Base-by-base conservation (phyloP, 768 basidiomycete species). In the Guyanaporus albipodus region DNA sequence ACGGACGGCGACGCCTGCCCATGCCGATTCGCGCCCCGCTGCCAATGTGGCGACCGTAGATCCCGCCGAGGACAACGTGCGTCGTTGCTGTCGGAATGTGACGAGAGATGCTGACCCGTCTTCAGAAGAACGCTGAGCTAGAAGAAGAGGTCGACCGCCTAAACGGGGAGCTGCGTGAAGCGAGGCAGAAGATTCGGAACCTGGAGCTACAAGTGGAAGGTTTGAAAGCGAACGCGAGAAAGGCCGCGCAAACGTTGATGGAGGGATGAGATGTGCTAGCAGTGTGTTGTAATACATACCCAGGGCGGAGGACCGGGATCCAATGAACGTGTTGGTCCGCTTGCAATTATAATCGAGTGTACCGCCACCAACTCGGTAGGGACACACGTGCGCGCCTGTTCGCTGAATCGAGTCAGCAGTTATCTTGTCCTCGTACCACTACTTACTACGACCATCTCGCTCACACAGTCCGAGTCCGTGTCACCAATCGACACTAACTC, bases 141-240 rank as follows among this genome's bases (percentile, higher is more conserved):
- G 61, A 67, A 49, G 68, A 72, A 21, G 87, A 92, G 60, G 90
- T 88, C 53, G 71, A 72, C 1, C 74, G 72, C 3, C 73, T 93
- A 44, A 75, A 64, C 11, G 63, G 65, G 2, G 87, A 91, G 57
- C 75, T 94, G 36, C 77, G 89, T 23, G 90, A 91, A 21, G 85
- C 88, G 27, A 75, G 85, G 31, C 82, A 83, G 66, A 80, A 86
- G 70, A 91, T 94, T 43, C 74, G 92, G 48, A 84, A 84, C 56
- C 67, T 94, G 40, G 91, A 93, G 69, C 62, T 92, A 48, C 86
- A 90, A 68, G 79, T 91, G 17, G 89, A 92, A 69, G 73, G 74
- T 12, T 64, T 88, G 53, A 77, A 77, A 48, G 81, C 82, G 15
- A 91, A 91, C 58, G 86, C 88, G 46, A 73, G 79, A 57, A 86